Percentiles rank a stretch among this genome's conserved stretches.
phyloP scores from a whole-genome alignment of 208 protist species.

The Trypanosoma caninum region DNA sequence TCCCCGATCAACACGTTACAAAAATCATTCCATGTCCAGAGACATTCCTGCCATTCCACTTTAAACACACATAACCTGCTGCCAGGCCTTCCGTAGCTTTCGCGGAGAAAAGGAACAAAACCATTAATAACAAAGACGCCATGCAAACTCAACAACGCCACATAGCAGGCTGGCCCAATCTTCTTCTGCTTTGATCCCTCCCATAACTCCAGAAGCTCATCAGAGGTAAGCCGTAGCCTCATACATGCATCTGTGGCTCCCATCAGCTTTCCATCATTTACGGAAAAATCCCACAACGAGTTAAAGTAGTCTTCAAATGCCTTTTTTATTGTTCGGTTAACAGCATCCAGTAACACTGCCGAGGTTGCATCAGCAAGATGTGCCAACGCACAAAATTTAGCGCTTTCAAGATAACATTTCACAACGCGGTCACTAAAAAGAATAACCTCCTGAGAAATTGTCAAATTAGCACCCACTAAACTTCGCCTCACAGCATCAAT shows the following conservation, averaged over 20 bases:
- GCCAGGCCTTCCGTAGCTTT: conserved; percentile 35
- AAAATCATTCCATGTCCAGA: conserved; percentile 52
- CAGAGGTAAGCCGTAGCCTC: conserved; percentile 27
- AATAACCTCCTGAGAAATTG: conserved; percentile 27
- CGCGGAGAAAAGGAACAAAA: conserved; percentile 50
- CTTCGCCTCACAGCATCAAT: conserved; percentile 31
- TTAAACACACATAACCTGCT: conserved; percentile 37
- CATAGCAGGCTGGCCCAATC: conserved; percentile 37
- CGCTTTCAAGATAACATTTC: conserved; percentile 23
- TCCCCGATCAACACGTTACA: conserved; percentile 43
- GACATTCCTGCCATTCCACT: conserved; percentile 41
- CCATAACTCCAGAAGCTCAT: conserved; percentile 39
- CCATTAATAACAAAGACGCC: conserved; percentile 74
- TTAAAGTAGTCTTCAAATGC: conserved; percentile 31
- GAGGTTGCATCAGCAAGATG: conserved; percentile 8
- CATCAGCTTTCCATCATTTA: conserved; percentile 25
- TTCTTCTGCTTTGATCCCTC: conserved; percentile 23
- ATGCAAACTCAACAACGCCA: conserved; percentile 37
- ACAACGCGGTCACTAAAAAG: conserved; percentile 31
- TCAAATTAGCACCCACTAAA: conserved; percentile 26
- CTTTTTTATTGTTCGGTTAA: conserved; percentile 26
- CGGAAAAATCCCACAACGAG: conserved; percentile 17
- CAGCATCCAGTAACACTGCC: conserved; percentile 22
- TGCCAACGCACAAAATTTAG: conserved; percentile 16
- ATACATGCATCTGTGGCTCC: conserved; percentile 40